Conservation (phyloP, 1,139 yeast genomes). For the Citeromyces hawaiiensis region DNA sequence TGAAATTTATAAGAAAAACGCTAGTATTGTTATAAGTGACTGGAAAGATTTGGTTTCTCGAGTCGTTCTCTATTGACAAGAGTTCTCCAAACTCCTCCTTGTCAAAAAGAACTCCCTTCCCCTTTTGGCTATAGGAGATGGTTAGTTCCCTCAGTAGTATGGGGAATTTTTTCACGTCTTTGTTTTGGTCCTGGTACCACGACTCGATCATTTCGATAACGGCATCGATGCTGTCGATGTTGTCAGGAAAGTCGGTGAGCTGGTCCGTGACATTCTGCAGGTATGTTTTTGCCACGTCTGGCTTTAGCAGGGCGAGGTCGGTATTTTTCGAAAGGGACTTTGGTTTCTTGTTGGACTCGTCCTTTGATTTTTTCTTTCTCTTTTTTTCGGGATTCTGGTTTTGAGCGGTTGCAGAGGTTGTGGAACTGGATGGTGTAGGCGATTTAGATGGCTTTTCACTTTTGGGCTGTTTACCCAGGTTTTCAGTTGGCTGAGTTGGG, state of each 20-base stretch:
- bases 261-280: conserved; percentile 8
- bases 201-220: conserved; percentile 14
- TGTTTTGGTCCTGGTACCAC: conserved; percentile 9
- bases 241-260: conserved; percentile 10
- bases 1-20: conserved; percentile 13
- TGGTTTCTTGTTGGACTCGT: background rate
- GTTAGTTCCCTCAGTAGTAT: conserved; percentile 13
- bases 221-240: conserved; percentile 12
- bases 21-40: conserved; percentile 14
- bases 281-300: conserved; percentile 9
- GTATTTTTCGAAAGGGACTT: background rate
- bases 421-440: background rate
- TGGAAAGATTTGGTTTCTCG: conserved; percentile 15
- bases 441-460: background rate
- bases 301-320: conserved; percentile 3
- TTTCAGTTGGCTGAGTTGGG: background rate
- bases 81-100: conserved; percentile 12
- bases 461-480: no score
- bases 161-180: conserved; percentile 8
- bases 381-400: background rate
- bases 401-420: background rate
- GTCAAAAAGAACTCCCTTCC: conserved; percentile 13
- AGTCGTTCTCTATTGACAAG: conserved; percentile 9
- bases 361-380: background rate
- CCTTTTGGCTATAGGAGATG: conserved; percentile 7